phyloP scores from a whole-genome alignment of 1,284 basidiomycete species.

The Tremellales sp. region DNA sequence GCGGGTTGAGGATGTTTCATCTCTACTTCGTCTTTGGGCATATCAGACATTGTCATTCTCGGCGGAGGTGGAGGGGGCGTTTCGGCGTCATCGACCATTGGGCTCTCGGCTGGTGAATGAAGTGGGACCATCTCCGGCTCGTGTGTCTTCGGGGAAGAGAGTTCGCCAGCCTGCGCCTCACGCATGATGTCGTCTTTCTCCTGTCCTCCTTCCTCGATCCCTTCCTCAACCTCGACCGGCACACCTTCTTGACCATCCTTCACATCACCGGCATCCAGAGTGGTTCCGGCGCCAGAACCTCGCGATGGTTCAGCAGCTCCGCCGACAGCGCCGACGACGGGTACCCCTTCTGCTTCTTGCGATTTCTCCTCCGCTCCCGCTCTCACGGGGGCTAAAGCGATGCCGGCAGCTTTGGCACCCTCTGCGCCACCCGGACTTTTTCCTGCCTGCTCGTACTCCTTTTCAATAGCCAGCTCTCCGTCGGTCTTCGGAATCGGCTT shows the following conservation, averaged over 20 bases:
- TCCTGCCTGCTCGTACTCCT: conserved; percentile 27
- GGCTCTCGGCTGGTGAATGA: conserved; percentile 24
- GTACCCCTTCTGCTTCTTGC: conserved; percentile 1
- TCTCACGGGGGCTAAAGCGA: conserved; percentile 29
- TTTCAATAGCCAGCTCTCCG: conserved; percentile 20
- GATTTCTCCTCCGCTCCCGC: neutral
- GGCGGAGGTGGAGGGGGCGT: conserved; percentile 14
- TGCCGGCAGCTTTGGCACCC: conserved; percentile 42
- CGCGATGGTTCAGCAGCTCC: conserved; percentile 12
- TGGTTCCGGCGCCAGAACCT: conserved; percentile 9
- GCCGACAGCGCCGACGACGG: conserved; percentile 21
- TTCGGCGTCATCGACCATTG: conserved; percentile 9
- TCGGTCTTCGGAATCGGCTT: conserved; percentile 31
- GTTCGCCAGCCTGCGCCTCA: conserved; percentile 17
- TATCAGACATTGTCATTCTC: conserved; percentile 12
- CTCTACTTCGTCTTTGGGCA: conserved; percentile 35
- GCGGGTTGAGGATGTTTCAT: conserved; percentile 32
- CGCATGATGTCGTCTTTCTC: conserved; percentile 29
- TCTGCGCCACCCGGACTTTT: conserved; percentile 26
- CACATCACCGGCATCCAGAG: conserved; percentile 12
- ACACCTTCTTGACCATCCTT: conserved; percentile 11
- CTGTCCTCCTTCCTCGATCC: conserved; percentile 23
- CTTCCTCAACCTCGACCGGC: conserved; percentile 18
- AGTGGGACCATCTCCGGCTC: conserved; percentile 23
- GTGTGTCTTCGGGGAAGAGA: conserved; percentile 4